Evolutionary conservation across 1,284 basidiomycete genomes (phyloP).

Genomic region (Ustilago loliicola): DNA sequence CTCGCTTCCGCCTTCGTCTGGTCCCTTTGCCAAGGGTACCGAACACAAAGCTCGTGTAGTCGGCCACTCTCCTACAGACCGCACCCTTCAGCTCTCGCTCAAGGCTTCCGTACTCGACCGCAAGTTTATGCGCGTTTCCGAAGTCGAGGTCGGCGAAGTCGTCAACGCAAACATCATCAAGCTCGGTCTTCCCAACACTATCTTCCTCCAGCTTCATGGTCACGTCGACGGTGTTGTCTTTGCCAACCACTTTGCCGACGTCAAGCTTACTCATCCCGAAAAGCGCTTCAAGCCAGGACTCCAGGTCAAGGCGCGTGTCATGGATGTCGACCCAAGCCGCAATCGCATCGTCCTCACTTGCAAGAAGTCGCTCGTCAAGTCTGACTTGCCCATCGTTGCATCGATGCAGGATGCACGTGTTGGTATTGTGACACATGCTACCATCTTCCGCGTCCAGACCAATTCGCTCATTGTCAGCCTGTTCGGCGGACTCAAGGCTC

Average conservation of each 20-base stretch:
- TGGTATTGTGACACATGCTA: constrained; percentile 84
- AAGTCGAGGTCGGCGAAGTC: constrained; percentile 74
- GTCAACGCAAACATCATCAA: constrained; percentile 59
- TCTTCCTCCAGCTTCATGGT: constrained; percentile 67
- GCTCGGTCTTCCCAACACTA: constrained; percentile 59
- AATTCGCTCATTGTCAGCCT: constrained; percentile 65
- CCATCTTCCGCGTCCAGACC: constrained; percentile 74
- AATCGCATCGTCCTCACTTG: constrained; percentile 89
- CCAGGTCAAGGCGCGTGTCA: constrained; percentile 88
- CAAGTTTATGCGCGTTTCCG: constrained; percentile 85
- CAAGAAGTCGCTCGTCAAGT: constrained; percentile 90
- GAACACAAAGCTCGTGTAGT: constrained; percentile 87
- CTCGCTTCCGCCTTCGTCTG: constrained; percentile 75
- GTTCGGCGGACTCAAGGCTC: constrained; percentile 88
- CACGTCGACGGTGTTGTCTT: constrained; percentile 86
- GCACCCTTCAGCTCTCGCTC: constrained; percentile 86
- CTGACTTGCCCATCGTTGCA: constrained; percentile 75
- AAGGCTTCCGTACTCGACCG: constrained; percentile 86
- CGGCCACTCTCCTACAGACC: constrained; percentile 89
- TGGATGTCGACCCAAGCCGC: constrained; percentile 83
- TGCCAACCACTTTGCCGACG: constrained; percentile 90
- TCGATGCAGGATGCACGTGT: constrained; percentile 78
- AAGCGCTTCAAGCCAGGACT: constrained; percentile 89
- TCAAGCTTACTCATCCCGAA: constrained; percentile 78
- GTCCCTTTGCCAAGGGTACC: constrained; percentile 59